phyloP scores from a whole-genome alignment of 1,284 basidiomycete genomes.

The Schizophyllum commune region DNA sequence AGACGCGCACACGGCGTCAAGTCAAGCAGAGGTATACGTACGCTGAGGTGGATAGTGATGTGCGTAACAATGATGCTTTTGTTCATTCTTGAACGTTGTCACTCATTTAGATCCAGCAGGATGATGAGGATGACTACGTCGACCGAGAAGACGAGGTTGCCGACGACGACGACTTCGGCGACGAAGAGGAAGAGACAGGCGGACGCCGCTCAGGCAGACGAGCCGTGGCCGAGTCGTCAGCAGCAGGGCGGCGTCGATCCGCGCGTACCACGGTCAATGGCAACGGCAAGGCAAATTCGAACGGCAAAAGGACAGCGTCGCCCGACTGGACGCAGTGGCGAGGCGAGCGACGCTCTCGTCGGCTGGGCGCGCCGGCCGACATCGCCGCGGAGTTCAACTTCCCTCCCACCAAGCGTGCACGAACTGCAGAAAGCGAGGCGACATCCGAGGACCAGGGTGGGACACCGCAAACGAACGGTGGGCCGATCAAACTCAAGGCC shows the following conservation, averaged over 20 bases:
- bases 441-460: constrained; percentile 45
- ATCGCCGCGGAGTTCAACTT: constrained; percentile 34
- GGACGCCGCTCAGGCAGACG: constrained; percentile 28
- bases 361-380: constrained; percentile 51
- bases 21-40: constrained; percentile 74
- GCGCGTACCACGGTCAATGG: constrained; percentile 37
- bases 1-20: constrained; percentile 66
- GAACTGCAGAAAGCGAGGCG: constrained; percentile 61
- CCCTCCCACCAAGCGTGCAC: constrained; percentile 55
- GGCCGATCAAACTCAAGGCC: constrained; percentile 29
- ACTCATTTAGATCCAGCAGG: constrained; percentile 23
- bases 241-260: constrained; percentile 50
- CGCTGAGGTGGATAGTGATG: constrained; percentile 51
- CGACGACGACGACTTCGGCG: constrained; percentile 50
- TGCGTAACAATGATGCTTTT: constrained; percentile 20
- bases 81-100: background rate
- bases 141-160: constrained; percentile 47
- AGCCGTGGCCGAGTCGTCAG: constrained; percentile 26
- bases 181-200: constrained; percentile 18
- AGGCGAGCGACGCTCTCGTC: constrained; percentile 64
- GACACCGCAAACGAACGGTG: constrained; percentile 21
- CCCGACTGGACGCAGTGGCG: constrained; percentile 53
- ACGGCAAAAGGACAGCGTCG: constrained; percentile 46
- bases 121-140: constrained; percentile 61
- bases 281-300: constrained; percentile 25